Evolutionary conservation across 495 filamentous ascomycete species (phyloP).

Genomic region (Penicillium paxilli): DNA sequence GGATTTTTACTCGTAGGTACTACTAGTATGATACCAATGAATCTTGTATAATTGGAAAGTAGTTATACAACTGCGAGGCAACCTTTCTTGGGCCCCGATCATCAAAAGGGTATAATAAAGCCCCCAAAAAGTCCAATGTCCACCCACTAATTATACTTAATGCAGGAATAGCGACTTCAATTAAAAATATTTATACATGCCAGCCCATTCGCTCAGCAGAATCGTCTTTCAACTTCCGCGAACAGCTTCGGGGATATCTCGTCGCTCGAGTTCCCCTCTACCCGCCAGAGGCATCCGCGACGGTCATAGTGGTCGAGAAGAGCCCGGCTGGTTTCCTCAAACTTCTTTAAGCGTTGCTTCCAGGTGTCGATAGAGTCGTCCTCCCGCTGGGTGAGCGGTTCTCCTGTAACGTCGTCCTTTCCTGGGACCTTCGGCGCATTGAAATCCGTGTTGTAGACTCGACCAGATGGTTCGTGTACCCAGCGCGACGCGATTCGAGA

Average conservation of each 20-base stretch:
- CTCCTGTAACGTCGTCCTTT: conserved; percentile 88
- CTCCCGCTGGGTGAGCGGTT: conserved; percentile 73
- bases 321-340: conserved; percentile 81
- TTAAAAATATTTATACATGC: conserved; percentile 23
- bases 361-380: conserved; percentile 90
- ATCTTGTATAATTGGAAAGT: conserved; percentile 19
- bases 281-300: conserved; percentile 84
- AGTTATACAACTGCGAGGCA: conserved; percentile 15
- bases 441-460: conserved; percentile 93
- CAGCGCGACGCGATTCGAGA: conserved; percentile 86
- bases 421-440: conserved; percentile 79
- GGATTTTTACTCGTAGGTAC: no score
- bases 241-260: conserved; percentile 89
- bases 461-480: conserved; percentile 89
- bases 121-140: neutral
- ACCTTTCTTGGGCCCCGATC: conserved; percentile 1
- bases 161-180: neutral
- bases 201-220: conserved; percentile 45
- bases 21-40: no score
- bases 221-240: conserved; percentile 74
- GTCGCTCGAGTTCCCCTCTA: conserved; percentile 83
- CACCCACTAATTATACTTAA: neutral
- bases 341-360: conserved; percentile 72
- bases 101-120: conserved; percentile 14
- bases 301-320: conserved; percentile 86